Percentiles rank a stretch among this genome's conserved stretches.
Evolutionary conservation across 768 basidiomycete species (phyloP).

Genomic region (Harrya chromipes): DNA sequence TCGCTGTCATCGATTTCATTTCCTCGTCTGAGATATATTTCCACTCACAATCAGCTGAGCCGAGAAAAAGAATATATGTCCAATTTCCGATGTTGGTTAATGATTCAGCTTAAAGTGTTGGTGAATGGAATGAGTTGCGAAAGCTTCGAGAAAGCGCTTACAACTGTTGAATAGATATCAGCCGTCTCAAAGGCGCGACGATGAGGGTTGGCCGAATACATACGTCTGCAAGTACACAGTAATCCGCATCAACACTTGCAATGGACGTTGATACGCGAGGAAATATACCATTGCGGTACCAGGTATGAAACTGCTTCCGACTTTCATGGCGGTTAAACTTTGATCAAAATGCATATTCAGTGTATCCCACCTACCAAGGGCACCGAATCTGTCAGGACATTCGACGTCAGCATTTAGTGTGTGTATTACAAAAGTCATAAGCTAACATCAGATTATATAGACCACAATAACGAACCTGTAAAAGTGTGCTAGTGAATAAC

Average conservation of each 20-base stretch:
- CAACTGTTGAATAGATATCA: slow-evolving; percentile 1
- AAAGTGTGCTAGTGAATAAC: background rate
- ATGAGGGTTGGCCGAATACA: background rate
- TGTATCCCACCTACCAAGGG: background rate
- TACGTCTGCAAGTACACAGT: background rate
- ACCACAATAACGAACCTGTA: slow-evolving; percentile 1
- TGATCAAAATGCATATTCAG: background rate
- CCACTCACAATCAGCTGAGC: slow-evolving; percentile 5
- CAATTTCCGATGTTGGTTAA: background rate
- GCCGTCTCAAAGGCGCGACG: background rate
- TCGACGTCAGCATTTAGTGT: background rate
- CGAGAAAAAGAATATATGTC: background rate
- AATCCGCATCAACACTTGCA: background rate
- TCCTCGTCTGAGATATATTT: no score
- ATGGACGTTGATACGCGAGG: no score
- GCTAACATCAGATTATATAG: background rate
- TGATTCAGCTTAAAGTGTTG: background rate
- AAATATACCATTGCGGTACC: background rate
- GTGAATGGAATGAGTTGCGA: background rate
- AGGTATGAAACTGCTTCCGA: background rate
- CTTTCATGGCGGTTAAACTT: background rate
- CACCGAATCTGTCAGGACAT: background rate
- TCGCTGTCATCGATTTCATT: background rate
- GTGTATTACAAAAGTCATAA: no score
- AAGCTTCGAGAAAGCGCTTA: background rate